Conservation (phyloP, 257 asterid species). For the Jaltomata sinuosa region DNA sequence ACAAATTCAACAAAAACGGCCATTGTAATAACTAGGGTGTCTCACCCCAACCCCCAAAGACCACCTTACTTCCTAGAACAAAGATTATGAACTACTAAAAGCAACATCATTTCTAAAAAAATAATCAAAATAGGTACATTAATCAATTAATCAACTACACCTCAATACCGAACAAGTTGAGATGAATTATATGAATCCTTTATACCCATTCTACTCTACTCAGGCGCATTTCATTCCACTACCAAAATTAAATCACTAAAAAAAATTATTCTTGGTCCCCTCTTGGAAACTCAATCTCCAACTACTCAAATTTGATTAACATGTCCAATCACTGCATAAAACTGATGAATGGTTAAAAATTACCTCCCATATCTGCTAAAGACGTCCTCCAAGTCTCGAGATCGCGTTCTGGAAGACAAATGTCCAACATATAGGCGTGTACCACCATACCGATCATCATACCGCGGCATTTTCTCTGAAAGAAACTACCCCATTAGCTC, state of each 20-base stretch:
- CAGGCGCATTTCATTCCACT: background rate
- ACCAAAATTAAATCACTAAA: background rate
- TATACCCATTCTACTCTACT: background rate
- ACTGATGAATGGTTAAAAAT: background rate
- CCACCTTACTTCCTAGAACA: background rate
- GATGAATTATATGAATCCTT: background rate
- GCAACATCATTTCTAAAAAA: background rate
- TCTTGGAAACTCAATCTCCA: background rate
- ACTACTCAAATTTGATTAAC: background rate
- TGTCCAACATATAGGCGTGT: conserved; percentile 54
- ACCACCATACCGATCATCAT: conserved; percentile 44
- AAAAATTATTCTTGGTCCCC: background rate
- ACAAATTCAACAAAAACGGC: conserved; percentile 6
- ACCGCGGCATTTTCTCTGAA: conserved; percentile 42
- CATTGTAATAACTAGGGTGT: background rate
- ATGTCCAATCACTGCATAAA: background rate
- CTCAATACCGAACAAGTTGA: background rate
- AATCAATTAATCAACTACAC: background rate
- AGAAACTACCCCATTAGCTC: background rate
- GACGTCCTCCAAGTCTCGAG: conserved; percentile 52
- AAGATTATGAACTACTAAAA: background rate
- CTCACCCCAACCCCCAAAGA: background rate
- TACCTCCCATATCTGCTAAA: conserved; percentile 57
- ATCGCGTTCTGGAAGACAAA: conserved; percentile 43
- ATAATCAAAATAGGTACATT: background rate